phyloP scores from a whole-genome alignment of 768 basidiomycete genomes.

The Mycena sanguinolenta region DNA sequence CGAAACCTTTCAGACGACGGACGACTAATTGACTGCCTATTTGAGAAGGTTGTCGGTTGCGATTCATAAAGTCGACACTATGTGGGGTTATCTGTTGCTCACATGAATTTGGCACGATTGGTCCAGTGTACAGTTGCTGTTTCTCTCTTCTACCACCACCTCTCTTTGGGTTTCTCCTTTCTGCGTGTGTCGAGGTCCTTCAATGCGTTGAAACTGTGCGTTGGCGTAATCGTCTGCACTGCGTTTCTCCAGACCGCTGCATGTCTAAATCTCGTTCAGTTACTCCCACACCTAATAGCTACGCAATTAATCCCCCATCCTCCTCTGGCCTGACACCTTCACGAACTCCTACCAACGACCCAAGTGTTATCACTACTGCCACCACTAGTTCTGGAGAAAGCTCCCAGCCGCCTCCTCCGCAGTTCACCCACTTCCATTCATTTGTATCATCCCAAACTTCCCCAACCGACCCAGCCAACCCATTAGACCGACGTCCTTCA shows the following conservation, averaged over 20 bases:
- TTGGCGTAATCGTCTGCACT: conserved; percentile 35
- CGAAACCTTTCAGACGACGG: conserved; percentile 21
- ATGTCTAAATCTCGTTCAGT: conserved; percentile 65
- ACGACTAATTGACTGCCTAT: conserved; percentile 27
- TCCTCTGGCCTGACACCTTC: conserved; percentile 54
- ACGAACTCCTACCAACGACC: conserved; percentile 58
- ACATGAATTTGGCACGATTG: conserved; percentile 29
- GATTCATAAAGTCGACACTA: conserved; percentile 34
- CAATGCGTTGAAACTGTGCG: conserved; percentile 38
- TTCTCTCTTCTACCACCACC: conserved; percentile 18
- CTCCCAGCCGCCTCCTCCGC: conserved; percentile 42
- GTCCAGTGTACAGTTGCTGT: conserved; percentile 19
- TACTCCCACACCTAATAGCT: conserved; percentile 59
- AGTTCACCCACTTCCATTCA: conserved; percentile 44
- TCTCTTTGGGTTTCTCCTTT: conserved; percentile 17
- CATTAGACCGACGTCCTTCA: conserved; percentile 41
- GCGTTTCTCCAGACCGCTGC: conserved; percentile 47
- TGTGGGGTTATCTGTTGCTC: conserved; percentile 33
- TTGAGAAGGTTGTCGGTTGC: conserved; percentile 25
- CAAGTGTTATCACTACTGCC: conserved; percentile 39
- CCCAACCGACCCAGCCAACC: conserved; percentile 42
- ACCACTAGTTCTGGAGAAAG: conserved; percentile 39
- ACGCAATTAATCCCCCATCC: conserved; percentile 52
- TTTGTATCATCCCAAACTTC: conserved; percentile 44
- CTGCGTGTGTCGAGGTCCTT: conserved; percentile 31